Base-by-base conservation (phyloP, 2,329 filamentous ascomycete species). In the Sporothrix mexicana region DNA sequence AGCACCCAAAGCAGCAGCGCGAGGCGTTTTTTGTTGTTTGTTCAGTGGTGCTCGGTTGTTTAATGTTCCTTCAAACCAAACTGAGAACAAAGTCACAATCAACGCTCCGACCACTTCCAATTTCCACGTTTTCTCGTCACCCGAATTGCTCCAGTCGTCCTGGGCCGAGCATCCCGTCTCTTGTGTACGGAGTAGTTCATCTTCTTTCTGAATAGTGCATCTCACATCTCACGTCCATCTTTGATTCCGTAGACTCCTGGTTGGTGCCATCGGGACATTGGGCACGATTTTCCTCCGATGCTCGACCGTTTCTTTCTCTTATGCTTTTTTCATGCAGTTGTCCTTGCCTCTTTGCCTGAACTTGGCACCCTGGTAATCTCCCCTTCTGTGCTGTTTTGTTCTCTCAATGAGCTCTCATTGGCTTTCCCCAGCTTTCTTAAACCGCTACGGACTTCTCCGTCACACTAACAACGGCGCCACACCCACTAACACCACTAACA, bases 361-460 rank as follows among this genome's bases (percentile, higher is more conserved):
- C n/a, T 20, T 68, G 13, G n/a, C 64, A 49, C n/a, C 45, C 23
- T 49, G 23, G 36, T 36, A 51, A 68, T 68, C 45, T 68, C 23
- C 25, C 30, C 23, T 53, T n/a, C 30, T 7, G 30, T 36, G 30
- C 30, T 7, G 30, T 7, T 36, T 36, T 36, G 30, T 7, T 36
- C 30, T 36, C 30, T 36, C n/a, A n/a, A n/a, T n/a, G n/a, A n/a
- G n/a, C n/a, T n/a, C 30, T 36, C 30, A 36, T 20, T 49, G 43
- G 12, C 23, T 57, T 59, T 68, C 61, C 62, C 62, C 51, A 71
- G 67, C 67, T 69, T 69, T 69, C 67, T 69, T 69, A 57, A 68
- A 57, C 67, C 67, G 67, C 67, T 69, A 55, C 67, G 67, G 66
- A 69, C 67, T 69, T 69, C 49, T 69, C 67, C 67, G 67, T 55